Conservation (phyloP, 495 filamentous ascomycete genomes). For the Penicillium chermesinum region DNA sequence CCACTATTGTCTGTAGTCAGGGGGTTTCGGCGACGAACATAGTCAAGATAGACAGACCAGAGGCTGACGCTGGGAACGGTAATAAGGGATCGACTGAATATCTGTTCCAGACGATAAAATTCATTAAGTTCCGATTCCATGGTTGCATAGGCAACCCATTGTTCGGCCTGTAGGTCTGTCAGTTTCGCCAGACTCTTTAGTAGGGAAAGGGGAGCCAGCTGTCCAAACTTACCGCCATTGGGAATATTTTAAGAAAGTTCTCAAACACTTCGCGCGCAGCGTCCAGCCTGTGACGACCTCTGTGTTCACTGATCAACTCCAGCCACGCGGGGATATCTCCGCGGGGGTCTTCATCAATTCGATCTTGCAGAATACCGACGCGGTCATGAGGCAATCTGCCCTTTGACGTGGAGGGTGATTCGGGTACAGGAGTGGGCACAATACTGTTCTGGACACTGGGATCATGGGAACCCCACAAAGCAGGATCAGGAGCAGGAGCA, state of each 20-base stretch:
- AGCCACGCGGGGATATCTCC: conserved; percentile 91
- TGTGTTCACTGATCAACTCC: conserved; percentile 78
- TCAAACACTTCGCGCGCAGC: conserved; percentile 78
- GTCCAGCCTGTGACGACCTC: conserved; percentile 71
- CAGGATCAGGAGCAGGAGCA: conserved; percentile 40
- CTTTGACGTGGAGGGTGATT: conserved; percentile 40
- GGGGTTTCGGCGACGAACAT: conserved; percentile 86
- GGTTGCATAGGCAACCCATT: conserved; percentile 78
- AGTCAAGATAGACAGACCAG: conserved; percentile 92
- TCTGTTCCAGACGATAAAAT: conserved; percentile 66
- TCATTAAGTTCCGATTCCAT: conserved; percentile 86
- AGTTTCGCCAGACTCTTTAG: conserved; percentile 3
- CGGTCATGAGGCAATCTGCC: conserved; percentile 69
- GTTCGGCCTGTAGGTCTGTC: conserved; percentile 61
- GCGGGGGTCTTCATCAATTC: conserved; percentile 83
- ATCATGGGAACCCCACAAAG: conserved; percentile 39
- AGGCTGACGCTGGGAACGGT: conserved; percentile 72
- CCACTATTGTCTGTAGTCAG: conserved; percentile 74
- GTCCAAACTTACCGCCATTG: conserved; percentile 69
- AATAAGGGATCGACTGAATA: conserved; percentile 72
- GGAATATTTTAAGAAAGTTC: conserved; percentile 80
- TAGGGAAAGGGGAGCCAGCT: conserved; percentile 2
- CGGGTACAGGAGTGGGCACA: conserved; percentile 33
- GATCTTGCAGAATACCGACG: conserved; percentile 80
- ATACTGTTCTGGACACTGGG: conserved; percentile 36